phyloP scores from a whole-genome alignment of 164 flowering plant species.

The Tetracentron sinense region DNA sequence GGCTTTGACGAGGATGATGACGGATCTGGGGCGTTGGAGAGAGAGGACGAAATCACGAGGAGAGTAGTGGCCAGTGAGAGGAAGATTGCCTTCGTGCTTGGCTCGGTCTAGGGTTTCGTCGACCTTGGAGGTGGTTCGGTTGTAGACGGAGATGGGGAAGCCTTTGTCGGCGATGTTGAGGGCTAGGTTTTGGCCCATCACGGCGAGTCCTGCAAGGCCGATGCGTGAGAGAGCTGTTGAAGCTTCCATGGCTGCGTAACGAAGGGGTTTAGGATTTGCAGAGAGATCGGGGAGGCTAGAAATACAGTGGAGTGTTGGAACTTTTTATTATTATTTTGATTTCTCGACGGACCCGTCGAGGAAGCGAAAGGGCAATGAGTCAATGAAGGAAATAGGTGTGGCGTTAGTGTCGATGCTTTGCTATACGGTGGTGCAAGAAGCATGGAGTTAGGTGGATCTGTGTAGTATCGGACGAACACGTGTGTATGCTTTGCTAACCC shows the following conservation, averaged over 20 bases:
- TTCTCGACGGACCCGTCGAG: too few species aligned
- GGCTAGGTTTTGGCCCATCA: conserved; percentile 25
- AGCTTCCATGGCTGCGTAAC: conserved; percentile 16
- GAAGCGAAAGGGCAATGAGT: too few species aligned
- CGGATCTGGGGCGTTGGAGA: conserved; percentile 15
- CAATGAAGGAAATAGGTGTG: too few species aligned
- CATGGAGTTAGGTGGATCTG: too few species aligned
- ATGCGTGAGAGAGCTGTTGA: conserved; percentile 17
- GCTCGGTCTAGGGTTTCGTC: conserved; percentile 23
- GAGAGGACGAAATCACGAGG: conserved; percentile 22
- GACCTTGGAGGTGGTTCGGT: conserved; percentile 20
- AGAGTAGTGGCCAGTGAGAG: conserved; percentile 16
- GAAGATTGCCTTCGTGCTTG: conserved; percentile 13
- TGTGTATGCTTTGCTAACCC: too few species aligned
- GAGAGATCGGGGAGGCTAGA: too few species aligned
- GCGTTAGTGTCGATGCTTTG: too few species aligned
- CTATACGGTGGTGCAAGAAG: too few species aligned
- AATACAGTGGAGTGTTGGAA: too few species aligned
- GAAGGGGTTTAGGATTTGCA: too few species aligned
- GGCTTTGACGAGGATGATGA: conserved; percentile 22
- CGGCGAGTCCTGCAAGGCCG: conserved; percentile 24
- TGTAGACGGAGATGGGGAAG: conserved; percentile 23
- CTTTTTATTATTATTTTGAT: too few species aligned
- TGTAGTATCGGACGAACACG: too few species aligned
- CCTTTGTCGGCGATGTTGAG: conserved; percentile 24